phyloP scores from a whole-genome alignment of 1,284 basidiomycete genomes.

The Leccinum subfulvum region DNA sequence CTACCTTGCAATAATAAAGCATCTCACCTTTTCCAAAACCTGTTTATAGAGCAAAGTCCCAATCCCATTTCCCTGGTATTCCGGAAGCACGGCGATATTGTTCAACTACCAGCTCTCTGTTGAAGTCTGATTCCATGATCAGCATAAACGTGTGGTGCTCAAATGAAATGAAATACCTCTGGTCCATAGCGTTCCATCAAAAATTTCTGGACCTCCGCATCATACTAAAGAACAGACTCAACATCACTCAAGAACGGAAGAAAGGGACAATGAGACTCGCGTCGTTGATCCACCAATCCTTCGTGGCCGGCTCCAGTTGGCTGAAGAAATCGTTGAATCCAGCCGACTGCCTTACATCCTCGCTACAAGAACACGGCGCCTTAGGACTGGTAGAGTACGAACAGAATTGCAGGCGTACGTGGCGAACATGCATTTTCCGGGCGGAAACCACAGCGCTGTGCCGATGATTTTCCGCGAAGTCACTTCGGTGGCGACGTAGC shows the following conservation, averaged over 20 bases:
- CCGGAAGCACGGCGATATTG: conserved; percentile 3
- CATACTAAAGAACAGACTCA: neutral
- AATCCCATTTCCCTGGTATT: conserved; percentile 8
- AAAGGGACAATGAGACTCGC: neutral
- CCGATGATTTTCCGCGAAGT: conserved; percentile 5
- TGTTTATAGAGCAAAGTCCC: neutral
- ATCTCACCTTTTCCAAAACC: conserved; percentile 7
- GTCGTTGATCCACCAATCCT: conserved; percentile 9
- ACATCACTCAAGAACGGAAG: too few relatives aligned
- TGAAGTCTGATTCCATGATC: neutral
- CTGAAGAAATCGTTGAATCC: conserved; percentile 3
- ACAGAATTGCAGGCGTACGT: neutral
- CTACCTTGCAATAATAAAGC: neutral
- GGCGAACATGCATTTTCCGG: neutral
- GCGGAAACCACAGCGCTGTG: conserved; percentile 9
- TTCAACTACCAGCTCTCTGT: conserved; percentile 10
- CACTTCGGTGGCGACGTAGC: conserved; percentile 8
- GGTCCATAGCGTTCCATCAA: conserved; percentile 3
- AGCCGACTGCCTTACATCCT: neutral
- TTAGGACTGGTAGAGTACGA: neutral
- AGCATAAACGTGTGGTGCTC: neutral
- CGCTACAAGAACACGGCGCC: neutral
- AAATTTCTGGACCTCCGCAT: neutral
- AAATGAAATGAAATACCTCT: conserved; percentile 1
- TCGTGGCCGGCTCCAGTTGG: conserved; percentile 1